phyloP scores from a whole-genome alignment of 2,329 filamentous ascomycete genomes.

The Fusarium sp. region DNA sequence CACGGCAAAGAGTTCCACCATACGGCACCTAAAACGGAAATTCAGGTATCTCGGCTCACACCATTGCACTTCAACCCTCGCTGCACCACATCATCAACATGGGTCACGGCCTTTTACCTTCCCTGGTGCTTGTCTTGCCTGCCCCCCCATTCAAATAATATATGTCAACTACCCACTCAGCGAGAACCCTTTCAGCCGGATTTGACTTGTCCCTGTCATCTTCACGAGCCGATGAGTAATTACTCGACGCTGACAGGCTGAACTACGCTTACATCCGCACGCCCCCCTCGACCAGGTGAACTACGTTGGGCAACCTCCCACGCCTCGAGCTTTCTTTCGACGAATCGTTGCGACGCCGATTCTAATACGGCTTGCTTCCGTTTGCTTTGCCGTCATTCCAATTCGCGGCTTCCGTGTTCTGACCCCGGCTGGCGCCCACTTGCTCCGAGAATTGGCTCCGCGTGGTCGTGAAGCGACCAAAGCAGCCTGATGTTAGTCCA shows the following conservation, averaged over 20 bases:
- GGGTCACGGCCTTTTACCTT: conserved; percentile 14
- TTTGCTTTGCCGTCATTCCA: conserved; percentile 36
- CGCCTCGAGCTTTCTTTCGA: conserved; percentile 19
- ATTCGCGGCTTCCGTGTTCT: conserved; percentile 39
- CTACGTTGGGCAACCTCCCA: conserved; percentile 31
- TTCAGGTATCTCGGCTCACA: conserved; percentile 35
- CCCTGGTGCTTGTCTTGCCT: conserved; percentile 22
- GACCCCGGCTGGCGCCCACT: conserved; percentile 29
- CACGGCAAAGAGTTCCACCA: conserved; percentile 33
- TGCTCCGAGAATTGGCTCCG: conserved; percentile 37
- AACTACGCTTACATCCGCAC: conserved; percentile 36
- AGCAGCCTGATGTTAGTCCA: conserved; percentile 45
- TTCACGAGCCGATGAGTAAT: conserved; percentile 50
- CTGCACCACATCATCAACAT: conserved; percentile 26
- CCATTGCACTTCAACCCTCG: conserved; percentile 25
- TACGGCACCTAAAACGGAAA: conserved; percentile 24
- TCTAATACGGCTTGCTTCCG: conserved; percentile 36
- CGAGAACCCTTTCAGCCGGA: conserved; percentile 17
- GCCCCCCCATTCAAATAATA: conserved; percentile 20
- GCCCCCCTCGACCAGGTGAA: conserved; percentile 38
- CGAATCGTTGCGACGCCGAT: conserved; percentile 42
- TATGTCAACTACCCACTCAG: conserved; percentile 25
- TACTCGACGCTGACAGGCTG: conserved; percentile 49
- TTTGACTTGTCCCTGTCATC: conserved; percentile 36
- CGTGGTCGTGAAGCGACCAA: conserved; percentile 37